Evolutionary conservation across 768 basidiomycete genomes (phyloP), one percentile per base, ranked within the genome.

Genomic region (Naganishia vaughanmartiniae): DNA sequence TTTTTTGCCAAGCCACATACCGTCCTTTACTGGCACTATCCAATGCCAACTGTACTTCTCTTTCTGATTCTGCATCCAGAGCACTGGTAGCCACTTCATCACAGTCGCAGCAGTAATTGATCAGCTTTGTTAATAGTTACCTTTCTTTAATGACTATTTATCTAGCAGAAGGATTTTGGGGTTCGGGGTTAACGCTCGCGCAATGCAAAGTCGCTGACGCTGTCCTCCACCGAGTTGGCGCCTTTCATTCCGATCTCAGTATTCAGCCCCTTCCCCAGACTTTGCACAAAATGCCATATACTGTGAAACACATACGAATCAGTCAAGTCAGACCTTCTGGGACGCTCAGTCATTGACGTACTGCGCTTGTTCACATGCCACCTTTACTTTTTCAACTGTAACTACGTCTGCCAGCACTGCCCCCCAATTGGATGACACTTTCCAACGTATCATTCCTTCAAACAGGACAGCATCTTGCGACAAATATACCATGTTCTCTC

Each of bases 161-260:
- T 78, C 73, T 30, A 79, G 63, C 21, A 81, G 69, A 2, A 81
- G 72, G 53, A 81, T 78, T 57, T 73, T 67, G 0, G 79, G 76
- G 34, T 78, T 73, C 21, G 78, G 66, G 0, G 80, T 69, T 11
- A 81, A 54, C 0, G 80, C 80, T 28, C 80, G 73, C 10, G 80
- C 79, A 39, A 79, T 80, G 57, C 79, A 81, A 10, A 80, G 34
- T 30, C 72, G 72, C 69, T 81, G 79, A 63, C 75, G 53, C 57
- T 81, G 78, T 15, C 80, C 80, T 2, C 79, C 79, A 48, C 75
- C 76, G 34, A 80, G 42, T 72, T 73, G 17, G 70, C 71, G 0
- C 79, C 80, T 58, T 80, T 81, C 66, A 81, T 65, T 0, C 80
- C 79, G 5, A 81, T 70, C 30, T 76, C 72, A 0, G 78, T 76